phyloP scores from a whole-genome alignment of 768 basidiomycete species.

The Kwoniella botswanensis region DNA sequence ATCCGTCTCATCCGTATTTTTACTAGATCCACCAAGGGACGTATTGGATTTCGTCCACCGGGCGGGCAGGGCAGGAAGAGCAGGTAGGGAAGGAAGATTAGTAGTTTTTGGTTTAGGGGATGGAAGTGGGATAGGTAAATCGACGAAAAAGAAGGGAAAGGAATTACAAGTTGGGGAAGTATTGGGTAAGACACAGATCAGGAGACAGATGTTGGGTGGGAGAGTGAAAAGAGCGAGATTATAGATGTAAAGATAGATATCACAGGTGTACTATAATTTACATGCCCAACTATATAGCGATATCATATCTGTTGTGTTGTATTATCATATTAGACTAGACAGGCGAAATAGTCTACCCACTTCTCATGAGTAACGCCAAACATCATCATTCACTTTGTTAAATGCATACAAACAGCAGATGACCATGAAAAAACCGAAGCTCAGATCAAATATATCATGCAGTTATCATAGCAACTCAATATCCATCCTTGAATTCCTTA shows the following conservation, averaged over 20 bases:
- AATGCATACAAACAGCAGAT: no score
- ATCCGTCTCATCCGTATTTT: conserved; percentile 77
- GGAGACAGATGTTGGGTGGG: conserved; percentile 20
- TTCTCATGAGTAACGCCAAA: no score
- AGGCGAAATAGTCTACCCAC: no score
- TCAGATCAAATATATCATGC: no score
- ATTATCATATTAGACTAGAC: no score
- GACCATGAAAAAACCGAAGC: no score
- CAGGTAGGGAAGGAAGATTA: conserved; percentile 58
- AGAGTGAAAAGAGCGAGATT: conserved; percentile 9
- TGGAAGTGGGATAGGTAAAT: conserved; percentile 23
- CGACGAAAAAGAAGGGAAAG: background rate
- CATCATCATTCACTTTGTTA: no score
- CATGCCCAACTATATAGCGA: no score
- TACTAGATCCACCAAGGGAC: conserved; percentile 84
- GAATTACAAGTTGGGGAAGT: conserved; percentile 14
- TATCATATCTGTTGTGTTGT: background rate
- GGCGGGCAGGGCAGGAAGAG: conserved; percentile 80
- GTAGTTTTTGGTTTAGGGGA: conserved; percentile 53
- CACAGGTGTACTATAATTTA: no score
- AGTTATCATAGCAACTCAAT: no score
- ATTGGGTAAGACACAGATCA: conserved; percentile 9
- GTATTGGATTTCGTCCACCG: conserved; percentile 92
- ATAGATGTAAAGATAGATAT: background rate
- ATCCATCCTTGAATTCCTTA: no score